Conservation (phyloP, 257 asterid species). For the Dorcoceras hygrometricum region DNA sequence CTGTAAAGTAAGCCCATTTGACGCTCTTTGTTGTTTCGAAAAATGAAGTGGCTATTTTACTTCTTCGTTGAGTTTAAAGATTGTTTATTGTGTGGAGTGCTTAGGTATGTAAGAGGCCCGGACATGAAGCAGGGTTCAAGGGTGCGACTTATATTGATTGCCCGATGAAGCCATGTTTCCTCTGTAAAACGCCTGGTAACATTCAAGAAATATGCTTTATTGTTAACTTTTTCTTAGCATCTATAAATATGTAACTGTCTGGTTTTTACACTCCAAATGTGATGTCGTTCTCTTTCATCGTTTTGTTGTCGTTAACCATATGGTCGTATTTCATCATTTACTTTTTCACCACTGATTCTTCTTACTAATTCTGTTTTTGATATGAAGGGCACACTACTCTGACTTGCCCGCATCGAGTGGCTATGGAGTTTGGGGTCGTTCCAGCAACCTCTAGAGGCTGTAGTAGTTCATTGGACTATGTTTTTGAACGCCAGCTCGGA, state of each 20-base stretch:
- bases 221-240: not conserved
- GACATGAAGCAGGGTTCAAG: conserved; percentile 94
- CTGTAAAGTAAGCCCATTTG: conserved; percentile 74
- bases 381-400: conserved; percentile 88
- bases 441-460: conserved; percentile 66
- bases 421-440: conserved; percentile 72
- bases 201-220: conserved; percentile 4
- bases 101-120: conserved; percentile 91
- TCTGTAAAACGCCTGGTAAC: conserved; percentile 93
- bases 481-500: conserved; percentile 77
- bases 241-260: too few relatives aligned
- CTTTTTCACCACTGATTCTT: not conserved
- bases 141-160: conserved; percentile 98
- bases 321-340: too few relatives aligned
- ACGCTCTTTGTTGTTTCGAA: too few relatives aligned
- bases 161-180: conserved; percentile 98
- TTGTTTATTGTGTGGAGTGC: not conserved
- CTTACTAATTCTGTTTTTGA: conserved; percentile 19
- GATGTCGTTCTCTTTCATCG: too few relatives aligned
- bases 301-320: too few relatives aligned
- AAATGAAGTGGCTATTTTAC: not conserved
- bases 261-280: too few relatives aligned
- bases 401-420: conserved; percentile 84
- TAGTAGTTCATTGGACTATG: conserved; percentile 58
- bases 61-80: conserved; percentile 1